A percentile compares a stretch with the other conserved stretches of the same genome.
Conservation (phyloP, 2,329 filamentous ascomycete species). For the Cryphonectria naterciae region DNA sequence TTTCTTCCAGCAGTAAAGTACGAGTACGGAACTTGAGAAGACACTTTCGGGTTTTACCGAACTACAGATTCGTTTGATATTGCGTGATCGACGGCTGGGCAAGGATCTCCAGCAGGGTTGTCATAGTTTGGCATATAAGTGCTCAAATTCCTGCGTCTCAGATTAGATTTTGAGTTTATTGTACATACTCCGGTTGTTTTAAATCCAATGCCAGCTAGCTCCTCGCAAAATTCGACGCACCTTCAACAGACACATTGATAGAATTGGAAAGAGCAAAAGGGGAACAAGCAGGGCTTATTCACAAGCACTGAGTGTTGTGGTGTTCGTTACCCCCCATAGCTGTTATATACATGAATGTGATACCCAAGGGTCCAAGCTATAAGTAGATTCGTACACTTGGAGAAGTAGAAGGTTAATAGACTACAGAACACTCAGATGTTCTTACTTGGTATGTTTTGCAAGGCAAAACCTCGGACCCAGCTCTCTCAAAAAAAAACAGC, state of each 20-base stretch:
- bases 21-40: background rate
- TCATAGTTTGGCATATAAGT: background rate
- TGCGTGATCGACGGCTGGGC: constrained; percentile 6
- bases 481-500: background rate
- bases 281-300: background rate
- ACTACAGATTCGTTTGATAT: background rate
- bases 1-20: background rate
- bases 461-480: background rate
- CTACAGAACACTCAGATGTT: background rate
- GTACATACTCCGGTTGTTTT: background rate
- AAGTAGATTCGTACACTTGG: background rate
- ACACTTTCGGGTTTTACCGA: background rate
- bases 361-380: background rate
- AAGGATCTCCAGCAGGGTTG: background rate
- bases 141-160: background rate
- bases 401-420: background rate
- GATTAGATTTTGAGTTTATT: constrained; percentile 3
- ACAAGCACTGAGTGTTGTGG: background rate
- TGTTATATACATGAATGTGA: background rate
- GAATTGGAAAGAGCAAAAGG: background rate
- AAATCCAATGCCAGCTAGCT: background rate
- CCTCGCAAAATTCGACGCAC: background rate
- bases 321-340: background rate
- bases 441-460: background rate
- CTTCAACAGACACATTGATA: background rate